Conservation (phyloP, 768 basidiomycete species). For the Melanogaster broomeanus region DNA sequence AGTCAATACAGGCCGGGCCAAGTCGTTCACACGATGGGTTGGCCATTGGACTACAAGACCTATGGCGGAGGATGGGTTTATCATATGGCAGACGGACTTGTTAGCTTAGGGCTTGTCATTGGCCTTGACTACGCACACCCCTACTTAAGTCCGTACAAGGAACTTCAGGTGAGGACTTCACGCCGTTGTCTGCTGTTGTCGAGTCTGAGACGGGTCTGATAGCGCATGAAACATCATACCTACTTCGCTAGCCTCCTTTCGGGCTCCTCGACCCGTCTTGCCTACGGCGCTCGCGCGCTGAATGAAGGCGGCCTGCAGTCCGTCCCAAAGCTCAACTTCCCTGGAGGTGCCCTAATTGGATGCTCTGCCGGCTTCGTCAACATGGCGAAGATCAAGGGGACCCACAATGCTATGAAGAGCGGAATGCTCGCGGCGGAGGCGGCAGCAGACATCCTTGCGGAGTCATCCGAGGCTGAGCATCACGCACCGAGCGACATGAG, state of each 20-base stretch:
- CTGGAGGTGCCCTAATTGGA: slow-evolving; percentile 92
- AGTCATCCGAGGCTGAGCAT: slow-evolving; percentile 3
- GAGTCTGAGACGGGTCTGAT: slow-evolving; percentile 11
- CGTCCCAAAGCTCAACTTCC: slow-evolving; percentile 83
- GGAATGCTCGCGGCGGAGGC: slow-evolving; percentile 97
- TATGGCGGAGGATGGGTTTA: slow-evolving; percentile 92
- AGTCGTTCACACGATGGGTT: slow-evolving; percentile 93
- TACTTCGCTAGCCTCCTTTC: slow-evolving; percentile 82
- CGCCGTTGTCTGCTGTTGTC: not conserved
- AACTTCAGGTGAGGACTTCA: slow-evolving; percentile 72
- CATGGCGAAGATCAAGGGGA: slow-evolving; percentile 97
- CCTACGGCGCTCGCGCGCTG: slow-evolving; percentile 87
- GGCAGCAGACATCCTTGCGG: slow-evolving; percentile 62
- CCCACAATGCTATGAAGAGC: slow-evolving; percentile 98
- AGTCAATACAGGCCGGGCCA: slow-evolving; percentile 62
- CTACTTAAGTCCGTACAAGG: slow-evolving; percentile 87
- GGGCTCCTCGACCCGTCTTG: slow-evolving; percentile 71
- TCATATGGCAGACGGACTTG: slow-evolving; percentile 91
- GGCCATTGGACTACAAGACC: slow-evolving; percentile 81
- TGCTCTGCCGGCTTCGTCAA: slow-evolving; percentile 97
- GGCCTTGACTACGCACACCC: slow-evolving; percentile 96
- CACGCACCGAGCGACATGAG: slow-evolving; percentile 59
- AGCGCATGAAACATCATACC: slow-evolving; percentile 97
- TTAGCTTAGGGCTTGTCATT: slow-evolving; percentile 88
- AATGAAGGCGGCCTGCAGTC: slow-evolving; percentile 96